These are phyloP conservation scores for Limonomyces culmigenus DNA, from an alignment of 1,284 basidiomycete species.

Conservation along the genomic window DNA sequence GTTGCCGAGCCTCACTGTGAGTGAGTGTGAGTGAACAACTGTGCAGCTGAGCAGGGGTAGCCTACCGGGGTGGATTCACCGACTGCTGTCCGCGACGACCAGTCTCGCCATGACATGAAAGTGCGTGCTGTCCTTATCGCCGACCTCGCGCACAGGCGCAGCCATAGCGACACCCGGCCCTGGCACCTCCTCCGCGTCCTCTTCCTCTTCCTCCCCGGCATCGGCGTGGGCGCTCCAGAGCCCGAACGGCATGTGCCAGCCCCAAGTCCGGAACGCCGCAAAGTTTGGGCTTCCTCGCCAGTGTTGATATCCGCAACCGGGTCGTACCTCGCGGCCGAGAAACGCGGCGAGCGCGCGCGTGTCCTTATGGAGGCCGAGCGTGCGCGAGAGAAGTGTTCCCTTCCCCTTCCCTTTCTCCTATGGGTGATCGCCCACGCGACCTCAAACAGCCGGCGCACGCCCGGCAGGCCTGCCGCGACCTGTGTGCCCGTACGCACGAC, in stretches of 20 bases:
- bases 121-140: slow-evolving; percentile 29
- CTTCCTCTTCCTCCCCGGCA: background rate
- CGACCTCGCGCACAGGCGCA: no score
- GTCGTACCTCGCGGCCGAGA: slow-evolving; percentile 38
- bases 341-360: slow-evolving; percentile 56
- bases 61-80: slow-evolving; percentile 40
- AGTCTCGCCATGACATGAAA: slow-evolving; percentile 55
- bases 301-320: slow-evolving; percentile 29
- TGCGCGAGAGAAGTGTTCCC: slow-evolving; percentile 31
- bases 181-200: background rate
- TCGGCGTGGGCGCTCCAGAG: slow-evolving; percentile 22
- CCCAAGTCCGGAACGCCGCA: slow-evolving; percentile 5
- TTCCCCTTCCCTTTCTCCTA: slow-evolving; percentile 3
- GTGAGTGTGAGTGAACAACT: background rate
- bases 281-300: no score
- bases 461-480: slow-evolving; percentile 26
- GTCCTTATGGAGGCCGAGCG: slow-evolving; percentile 52
- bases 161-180: background rate
- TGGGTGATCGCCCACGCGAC: slow-evolving; percentile 40
- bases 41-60: slow-evolving; percentile 4
- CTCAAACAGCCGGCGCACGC: slow-evolving; percentile 48
- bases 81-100: slow-evolving; percentile 42
- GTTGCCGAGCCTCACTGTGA: no score
- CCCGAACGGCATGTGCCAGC: slow-evolving; percentile 24
- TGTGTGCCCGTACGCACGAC: slow-evolving; percentile 36